A percentile compares a stretch with the other conserved stretches of the same genome.
Conservation (phyloP, 306 rosid species). For the Lupinus albus region DNA sequence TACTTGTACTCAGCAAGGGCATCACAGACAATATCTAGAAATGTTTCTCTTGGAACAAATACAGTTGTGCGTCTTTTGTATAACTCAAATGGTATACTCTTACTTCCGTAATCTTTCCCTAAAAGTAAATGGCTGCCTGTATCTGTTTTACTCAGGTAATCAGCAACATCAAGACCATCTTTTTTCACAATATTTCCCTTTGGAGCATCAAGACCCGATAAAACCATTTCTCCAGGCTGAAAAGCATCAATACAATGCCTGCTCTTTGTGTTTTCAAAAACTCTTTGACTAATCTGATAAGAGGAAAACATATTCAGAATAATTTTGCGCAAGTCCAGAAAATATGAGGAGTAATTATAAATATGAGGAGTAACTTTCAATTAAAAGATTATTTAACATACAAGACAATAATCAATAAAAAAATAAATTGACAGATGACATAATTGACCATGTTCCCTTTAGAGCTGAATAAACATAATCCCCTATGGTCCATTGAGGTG, state of each 20-base stretch:
- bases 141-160: constrained; percentile 40
- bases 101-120: constrained; percentile 47
- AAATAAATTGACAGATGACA: not conserved
- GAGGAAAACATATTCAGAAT: constrained; percentile 34
- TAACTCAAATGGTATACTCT: constrained; percentile 69
- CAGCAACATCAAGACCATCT: constrained; percentile 29
- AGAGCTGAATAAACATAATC: constrained; percentile 11
- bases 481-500: not conserved
- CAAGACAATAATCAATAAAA: not conserved
- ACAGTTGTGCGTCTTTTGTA: constrained; percentile 81
- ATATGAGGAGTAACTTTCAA: constrained; percentile 9
- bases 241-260: constrained; percentile 45
- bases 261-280: constrained; percentile 67
- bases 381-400: not conserved
- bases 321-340: not conserved
- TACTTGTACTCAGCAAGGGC: constrained; percentile 87
- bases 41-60: constrained; percentile 62
- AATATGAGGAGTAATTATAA: not conserved
- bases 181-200: constrained; percentile 41
- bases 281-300: constrained; percentile 86
- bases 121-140: constrained; percentile 38
- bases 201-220: constrained; percentile 41
- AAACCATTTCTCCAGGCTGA: constrained; percentile 47
- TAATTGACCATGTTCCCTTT: constrained; percentile 12
- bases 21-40: constrained; percentile 77